phyloP scores from a whole-genome alignment of 768 basidiomycete species.

The Arthromyces matolae region DNA sequence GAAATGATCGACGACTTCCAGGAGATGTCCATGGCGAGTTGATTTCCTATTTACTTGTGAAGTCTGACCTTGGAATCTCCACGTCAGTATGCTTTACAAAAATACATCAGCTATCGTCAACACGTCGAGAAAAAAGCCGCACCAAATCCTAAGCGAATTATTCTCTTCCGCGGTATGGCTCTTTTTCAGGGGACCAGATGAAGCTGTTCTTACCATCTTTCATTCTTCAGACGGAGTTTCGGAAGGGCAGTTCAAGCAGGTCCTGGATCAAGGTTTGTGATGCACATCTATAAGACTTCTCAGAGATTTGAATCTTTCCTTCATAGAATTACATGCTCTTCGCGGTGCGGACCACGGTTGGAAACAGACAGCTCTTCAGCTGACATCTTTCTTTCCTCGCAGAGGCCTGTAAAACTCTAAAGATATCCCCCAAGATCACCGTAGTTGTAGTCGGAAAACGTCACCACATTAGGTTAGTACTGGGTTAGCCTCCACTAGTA shows the following conservation, averaged over 20 bases:
- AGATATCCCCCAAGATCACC: constrained; percentile 57
- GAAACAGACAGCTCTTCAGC: no score
- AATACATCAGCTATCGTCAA: constrained; percentile 58
- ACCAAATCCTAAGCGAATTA: constrained; percentile 58
- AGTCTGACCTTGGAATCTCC: neutral
- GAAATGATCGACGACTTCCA: constrained; percentile 76
- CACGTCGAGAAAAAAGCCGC: constrained; percentile 47
- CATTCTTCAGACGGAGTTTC: constrained; percentile 49
- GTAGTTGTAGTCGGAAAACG: constrained; percentile 70
- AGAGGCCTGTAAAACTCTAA: constrained; percentile 54
- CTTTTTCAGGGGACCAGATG: neutral
- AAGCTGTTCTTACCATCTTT: constrained; percentile 5
- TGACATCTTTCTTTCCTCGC: no score
- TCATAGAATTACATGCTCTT: constrained; percentile 46
- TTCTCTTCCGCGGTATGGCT: constrained; percentile 67
- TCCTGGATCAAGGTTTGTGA: constrained; percentile 47
- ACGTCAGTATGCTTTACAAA: constrained; percentile 46
- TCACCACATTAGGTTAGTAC: constrained; percentile 44
- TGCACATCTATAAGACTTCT: neutral
- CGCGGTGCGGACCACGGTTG: no score
- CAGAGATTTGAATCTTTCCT: neutral
- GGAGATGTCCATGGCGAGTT: constrained; percentile 56
- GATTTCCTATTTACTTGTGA: neutral
- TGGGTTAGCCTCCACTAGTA: no score
- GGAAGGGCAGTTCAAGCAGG: constrained; percentile 50